These are phyloP conservation scores for Albizia julibrissin DNA, from an alignment of 306 rosid species.

Conservation along the genomic window DNA sequence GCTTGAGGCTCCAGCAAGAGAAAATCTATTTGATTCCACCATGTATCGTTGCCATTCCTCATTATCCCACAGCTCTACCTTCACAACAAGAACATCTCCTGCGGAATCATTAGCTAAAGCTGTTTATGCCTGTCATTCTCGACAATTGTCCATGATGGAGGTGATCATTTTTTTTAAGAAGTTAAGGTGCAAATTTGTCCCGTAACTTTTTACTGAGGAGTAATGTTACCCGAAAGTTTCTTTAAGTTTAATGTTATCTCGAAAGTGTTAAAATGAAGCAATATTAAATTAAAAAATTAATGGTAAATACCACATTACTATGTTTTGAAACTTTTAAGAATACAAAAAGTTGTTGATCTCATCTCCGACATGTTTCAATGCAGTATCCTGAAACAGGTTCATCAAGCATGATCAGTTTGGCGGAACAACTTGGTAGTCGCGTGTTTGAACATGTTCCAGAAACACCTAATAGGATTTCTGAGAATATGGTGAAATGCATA, in stretches of 20 bases:
- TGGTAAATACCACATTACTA: no score
- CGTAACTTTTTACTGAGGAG: rapidly evolving
- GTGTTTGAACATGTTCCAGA: conserved; percentile 75
- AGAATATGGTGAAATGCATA: conserved; percentile 91
- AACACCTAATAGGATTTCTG: conserved; percentile 77
- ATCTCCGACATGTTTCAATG: conserved; percentile 14
- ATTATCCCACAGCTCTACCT: conserved; percentile 59
- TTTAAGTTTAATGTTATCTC: no score
- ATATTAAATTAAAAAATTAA: no score
- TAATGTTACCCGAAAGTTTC: no score
- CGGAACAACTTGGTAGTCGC: conserved; percentile 81
- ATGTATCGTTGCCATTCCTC: conserved; percentile 81
- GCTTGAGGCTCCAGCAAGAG: conserved; percentile 38
- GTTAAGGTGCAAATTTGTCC: no score
- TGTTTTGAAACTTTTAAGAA: no score
- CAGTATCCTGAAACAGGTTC: conserved; percentile 69
- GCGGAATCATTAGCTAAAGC: conserved; percentile 53
- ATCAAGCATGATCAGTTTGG: conserved; percentile 73
- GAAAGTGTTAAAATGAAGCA: no score
- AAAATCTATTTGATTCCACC: conserved; percentile 53
- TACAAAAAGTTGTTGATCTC: not conserved
- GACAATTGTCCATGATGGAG: conserved; percentile 86
- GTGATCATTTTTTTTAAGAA: conserved; percentile 36
- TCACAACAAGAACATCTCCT: conserved; percentile 50
- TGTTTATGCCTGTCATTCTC: conserved; percentile 72